Conservation (phyloP, 148 eudicot genomes). For the Rhododendron ferrugineum region DNA sequence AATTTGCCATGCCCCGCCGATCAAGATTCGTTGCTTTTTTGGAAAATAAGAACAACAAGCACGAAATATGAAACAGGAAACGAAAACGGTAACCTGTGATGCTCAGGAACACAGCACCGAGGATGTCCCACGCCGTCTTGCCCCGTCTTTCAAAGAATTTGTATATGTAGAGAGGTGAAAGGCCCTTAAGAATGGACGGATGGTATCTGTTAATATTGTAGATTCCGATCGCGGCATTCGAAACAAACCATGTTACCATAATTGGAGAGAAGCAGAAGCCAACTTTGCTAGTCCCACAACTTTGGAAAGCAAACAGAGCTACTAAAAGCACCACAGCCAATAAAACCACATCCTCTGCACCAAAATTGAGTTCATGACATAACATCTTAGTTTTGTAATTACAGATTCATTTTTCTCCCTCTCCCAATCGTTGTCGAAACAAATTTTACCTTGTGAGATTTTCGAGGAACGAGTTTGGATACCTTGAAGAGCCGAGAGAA, state of each 20-base stretch:
- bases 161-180: constrained; percentile 32
- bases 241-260: constrained; percentile 24
- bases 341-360: constrained; percentile 25
- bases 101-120: constrained; percentile 30
- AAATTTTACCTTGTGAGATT: constrained; percentile 22
- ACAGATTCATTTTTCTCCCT: not conserved
- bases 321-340: constrained; percentile 23
- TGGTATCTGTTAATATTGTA: constrained; percentile 25
- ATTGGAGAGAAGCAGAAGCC: constrained; percentile 31
- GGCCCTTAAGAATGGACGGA: constrained; percentile 29
- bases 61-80: not conserved
- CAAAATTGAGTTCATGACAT: not conserved
- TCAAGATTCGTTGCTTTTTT: not conserved
- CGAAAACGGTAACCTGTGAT: constrained; percentile 25
- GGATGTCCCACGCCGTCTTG: constrained; percentile 22
- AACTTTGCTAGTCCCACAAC: constrained; percentile 32
- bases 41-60: not conserved
- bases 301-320: constrained; percentile 27
- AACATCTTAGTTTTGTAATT: not conserved
- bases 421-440: not conserved
- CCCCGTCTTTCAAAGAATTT: constrained; percentile 14
- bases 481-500: constrained; percentile 36
- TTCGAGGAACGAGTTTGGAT: constrained; percentile 28
- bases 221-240: constrained; percentile 19
- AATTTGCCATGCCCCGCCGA: not conserved